Base-by-base conservation (phyloP, 345 rosid species). In the Cardamine resedifolia region DNA sequence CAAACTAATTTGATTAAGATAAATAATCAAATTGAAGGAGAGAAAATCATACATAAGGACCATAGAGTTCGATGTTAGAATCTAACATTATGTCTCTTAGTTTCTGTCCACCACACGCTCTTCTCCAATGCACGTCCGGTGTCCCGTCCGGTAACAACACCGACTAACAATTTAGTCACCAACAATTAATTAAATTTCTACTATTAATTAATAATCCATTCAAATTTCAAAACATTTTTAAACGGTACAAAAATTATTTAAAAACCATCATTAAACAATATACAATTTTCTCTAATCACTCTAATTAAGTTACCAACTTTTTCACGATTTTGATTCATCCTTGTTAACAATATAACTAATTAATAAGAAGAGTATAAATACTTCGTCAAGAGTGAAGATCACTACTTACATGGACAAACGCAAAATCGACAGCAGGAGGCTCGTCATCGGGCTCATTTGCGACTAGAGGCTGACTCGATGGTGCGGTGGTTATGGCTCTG, bases 21-120 rank as follows among this genome's bases (percentile, higher is more conserved):
- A 33, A 61, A 44, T 3, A 23, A 57, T 38, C 43, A 49, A 57
- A 57, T 3, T 16, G 4, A 38, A 10, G 39, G 7, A 38, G 39
- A 49, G 14, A 33, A 38, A 24, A 27, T 39, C 90, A 79, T 81
- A 90, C 98, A 64, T 93, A 88, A 26, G 98, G 97, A 73, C 98
- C 98, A 64, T 93, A 93, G 58, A 90, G 79, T 4, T 93, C 98
- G 49, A 93, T 81, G 72, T 93, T 83, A 19, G 79, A 23, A 69
- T 88, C 96, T 84, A 93, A 65, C 98, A 93, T 93, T 70, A 90
- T 81, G 64, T 90, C 85, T 75, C 98, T 87, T n/a, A 90, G 96
- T 64, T 93, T 90, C 80, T 90, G 89, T 52, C 97, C 98, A 28
- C 97, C 97, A 43, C 79, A 67, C 0, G 89, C 85, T 26, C 75